phyloP scores from a whole-genome alignment of 306 rosid species.

The Cucumis cinereus region DNA sequence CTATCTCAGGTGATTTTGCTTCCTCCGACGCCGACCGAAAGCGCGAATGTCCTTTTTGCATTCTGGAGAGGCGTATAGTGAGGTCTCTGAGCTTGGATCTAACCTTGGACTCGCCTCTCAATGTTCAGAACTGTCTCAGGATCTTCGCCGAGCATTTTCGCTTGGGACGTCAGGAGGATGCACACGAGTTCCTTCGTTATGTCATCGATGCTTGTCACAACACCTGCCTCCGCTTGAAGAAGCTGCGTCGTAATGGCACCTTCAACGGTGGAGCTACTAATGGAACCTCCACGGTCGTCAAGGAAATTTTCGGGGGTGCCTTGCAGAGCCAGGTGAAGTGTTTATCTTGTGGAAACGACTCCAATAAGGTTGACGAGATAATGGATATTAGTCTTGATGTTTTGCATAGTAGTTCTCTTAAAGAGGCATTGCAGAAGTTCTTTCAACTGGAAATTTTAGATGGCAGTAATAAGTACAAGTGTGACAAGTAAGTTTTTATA shows the following conservation, averaged over 20 bases:
- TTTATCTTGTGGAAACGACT: constrained; percentile 75
- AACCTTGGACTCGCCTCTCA: constrained; percentile 48
- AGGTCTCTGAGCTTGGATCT: constrained; percentile 63
- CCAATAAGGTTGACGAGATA: constrained; percentile 96
- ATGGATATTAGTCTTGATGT: constrained; percentile 99
- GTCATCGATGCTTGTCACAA: constrained; percentile 96
- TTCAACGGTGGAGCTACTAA: background rate
- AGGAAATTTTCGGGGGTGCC: constrained; percentile 89
- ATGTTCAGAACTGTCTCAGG: constrained; percentile 65
- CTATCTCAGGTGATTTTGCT: constrained; percentile 61
- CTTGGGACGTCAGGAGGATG: constrained; percentile 88
- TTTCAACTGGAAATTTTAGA: constrained; percentile 89
- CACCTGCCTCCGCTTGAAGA: constrained; percentile 79
- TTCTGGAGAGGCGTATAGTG: constrained; percentile 69
- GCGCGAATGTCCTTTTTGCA: constrained; percentile 82
- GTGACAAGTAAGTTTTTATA: constrained; percentile 55
- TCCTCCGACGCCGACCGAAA: constrained; percentile 35
- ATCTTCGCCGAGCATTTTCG: constrained; percentile 73
- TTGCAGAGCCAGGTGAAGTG: constrained; percentile 99
- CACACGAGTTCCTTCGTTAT: constrained; percentile 86
- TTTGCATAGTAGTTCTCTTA: constrained; percentile 80
- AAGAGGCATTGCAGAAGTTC: constrained; percentile 73
- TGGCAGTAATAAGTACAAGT: constrained; percentile 89
- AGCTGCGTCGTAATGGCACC: constrained; percentile 35
- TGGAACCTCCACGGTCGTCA: constrained; percentile 39